phyloP scores from a whole-genome alignment of 2,329 filamentous ascomycete genomes.

The Aspergillus sp. region DNA sequence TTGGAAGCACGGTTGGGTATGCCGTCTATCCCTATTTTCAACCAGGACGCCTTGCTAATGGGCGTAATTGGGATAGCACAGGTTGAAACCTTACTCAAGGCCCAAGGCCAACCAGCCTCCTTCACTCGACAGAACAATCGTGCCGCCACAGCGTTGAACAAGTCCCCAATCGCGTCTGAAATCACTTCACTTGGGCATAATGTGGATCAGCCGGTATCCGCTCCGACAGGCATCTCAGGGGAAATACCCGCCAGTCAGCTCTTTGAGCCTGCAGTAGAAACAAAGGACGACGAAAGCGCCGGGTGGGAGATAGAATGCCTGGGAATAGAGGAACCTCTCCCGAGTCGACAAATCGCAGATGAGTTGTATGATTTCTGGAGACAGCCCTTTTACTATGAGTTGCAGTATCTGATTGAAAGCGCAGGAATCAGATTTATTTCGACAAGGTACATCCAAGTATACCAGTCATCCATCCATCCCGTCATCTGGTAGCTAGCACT shows the following conservation, averaged over 20 bases:
- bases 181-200: too few species aligned
- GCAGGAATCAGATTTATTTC: constrained; percentile 80
- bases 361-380: constrained; percentile 63
- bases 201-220: background rate
- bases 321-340: constrained; percentile 78
- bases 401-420: too few species aligned
- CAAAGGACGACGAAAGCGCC: constrained; percentile 45
- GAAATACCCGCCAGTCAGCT: constrained; percentile 14
- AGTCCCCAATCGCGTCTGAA: too few species aligned
- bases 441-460: constrained; percentile 82
- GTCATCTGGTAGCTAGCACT: constrained; percentile 86
- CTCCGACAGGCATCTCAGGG: constrained; percentile 25
- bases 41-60: too few species aligned
- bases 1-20: constrained; percentile 88
- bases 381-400: constrained; percentile 16
- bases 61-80: constrained; percentile 61
- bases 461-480: constrained; percentile 85
- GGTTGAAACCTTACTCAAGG: constrained; percentile 87
- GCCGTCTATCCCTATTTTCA: constrained; percentile 35
- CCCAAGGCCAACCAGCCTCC: constrained; percentile 58
- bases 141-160: too few species aligned
- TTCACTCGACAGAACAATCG: too few species aligned
- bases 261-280: constrained; percentile 23
- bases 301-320: constrained; percentile 85
- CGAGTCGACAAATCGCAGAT: constrained; percentile 76